Conservation (phyloP, 163 green algal species). For the Volvox carteri region DNA sequence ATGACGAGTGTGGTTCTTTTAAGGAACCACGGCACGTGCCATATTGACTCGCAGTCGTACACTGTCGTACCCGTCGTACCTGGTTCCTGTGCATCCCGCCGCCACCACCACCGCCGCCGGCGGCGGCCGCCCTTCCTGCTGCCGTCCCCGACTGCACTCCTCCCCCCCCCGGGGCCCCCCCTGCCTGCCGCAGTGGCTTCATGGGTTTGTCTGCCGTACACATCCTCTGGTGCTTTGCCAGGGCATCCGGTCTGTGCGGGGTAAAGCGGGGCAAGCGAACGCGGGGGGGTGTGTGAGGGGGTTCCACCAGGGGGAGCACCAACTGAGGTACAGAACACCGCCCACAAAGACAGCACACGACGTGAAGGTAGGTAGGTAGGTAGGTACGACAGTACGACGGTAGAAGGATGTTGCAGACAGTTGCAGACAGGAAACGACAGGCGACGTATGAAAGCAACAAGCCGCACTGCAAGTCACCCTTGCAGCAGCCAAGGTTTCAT, state of each 20-base stretch:
- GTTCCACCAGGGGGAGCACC: no score
- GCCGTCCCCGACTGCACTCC: not conserved
- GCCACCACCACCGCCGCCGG: not conserved
- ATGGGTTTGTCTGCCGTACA: constrained; percentile 67
- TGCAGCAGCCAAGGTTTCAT: no score
- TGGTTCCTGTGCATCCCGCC: not conserved
- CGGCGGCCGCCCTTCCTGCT: not conserved
- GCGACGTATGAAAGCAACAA: no score
- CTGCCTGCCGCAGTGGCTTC: constrained; percentile 31
- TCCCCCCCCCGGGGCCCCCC: not conserved
- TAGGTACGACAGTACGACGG: no score
- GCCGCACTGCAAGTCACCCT: not conserved
- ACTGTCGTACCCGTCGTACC: not conserved
- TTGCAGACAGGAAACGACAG: no score
- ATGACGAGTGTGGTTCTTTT: no score
- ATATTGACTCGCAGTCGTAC: no score
- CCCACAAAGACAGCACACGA: no score
- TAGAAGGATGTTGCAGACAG: no score
- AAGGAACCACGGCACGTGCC: no score
- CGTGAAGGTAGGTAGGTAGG: no score
- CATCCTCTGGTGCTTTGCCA: constrained; percentile 67
- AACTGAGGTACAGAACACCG: not conserved
- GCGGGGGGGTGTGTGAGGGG: no score
- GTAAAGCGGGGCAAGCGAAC: not conserved
- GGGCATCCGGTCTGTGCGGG: constrained; percentile 61